Evolutionary conservation across 2,329 filamentous ascomycete genomes (phyloP).

Genomic region (Triangularia verruculosa): DNA sequence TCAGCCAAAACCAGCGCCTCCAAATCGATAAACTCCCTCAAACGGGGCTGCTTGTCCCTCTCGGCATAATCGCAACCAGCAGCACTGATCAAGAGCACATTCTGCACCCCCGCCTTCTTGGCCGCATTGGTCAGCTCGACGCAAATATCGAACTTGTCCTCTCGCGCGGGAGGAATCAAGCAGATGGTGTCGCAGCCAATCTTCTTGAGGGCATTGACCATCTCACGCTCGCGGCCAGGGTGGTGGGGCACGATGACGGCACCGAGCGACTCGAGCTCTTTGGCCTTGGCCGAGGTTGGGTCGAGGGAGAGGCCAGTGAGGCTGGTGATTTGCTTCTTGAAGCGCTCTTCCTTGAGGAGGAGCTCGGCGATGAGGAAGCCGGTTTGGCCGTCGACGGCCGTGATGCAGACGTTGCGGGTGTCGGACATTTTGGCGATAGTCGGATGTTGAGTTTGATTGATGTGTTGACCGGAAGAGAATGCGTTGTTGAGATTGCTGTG

Average conservation of each 20-base stretch:
- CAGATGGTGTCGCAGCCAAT: constrained; percentile 47
- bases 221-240: constrained; percentile 39
- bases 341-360: constrained; percentile 42
- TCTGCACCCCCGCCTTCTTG: constrained; percentile 43
- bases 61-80: constrained; percentile 51
- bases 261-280: constrained; percentile 42
- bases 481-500: neutral
- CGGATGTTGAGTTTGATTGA: neutral
- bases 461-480: neutral
- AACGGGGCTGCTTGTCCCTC: constrained; percentile 43
- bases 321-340: constrained; percentile 40
- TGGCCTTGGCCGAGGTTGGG: constrained; percentile 36
- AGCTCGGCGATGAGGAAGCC: constrained; percentile 51
- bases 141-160: constrained; percentile 45
- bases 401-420: constrained; percentile 45
- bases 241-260: constrained; percentile 42
- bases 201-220: constrained; percentile 44
- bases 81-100: constrained; percentile 47
- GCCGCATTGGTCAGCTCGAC: constrained; percentile 45
- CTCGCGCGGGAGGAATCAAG: constrained; percentile 46
- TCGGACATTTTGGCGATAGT: constrained; percentile 34
- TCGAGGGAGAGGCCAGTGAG: constrained; percentile 43
- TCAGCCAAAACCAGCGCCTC: constrained; percentile 41
- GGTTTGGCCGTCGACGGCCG: constrained; percentile 48
- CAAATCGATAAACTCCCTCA: constrained; percentile 51